A percentile compares a stretch with the other conserved stretches of the same genome.
Conservation (phyloP, 1,139 yeast species). For the Debaryomycetaceae sp. region DNA sequence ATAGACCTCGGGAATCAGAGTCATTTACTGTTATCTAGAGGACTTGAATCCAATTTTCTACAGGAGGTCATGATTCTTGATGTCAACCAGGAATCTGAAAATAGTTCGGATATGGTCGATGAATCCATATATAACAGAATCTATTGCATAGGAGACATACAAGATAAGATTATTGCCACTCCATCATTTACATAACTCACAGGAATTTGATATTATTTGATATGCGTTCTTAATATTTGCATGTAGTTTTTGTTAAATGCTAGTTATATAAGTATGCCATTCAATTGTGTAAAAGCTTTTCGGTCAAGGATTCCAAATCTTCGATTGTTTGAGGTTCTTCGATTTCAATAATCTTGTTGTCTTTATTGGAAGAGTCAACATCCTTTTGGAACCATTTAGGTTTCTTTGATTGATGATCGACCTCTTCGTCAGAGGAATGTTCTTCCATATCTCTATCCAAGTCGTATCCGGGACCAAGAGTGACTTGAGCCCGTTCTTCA, state of each 20-base stretch:
- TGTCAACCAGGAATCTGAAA: slow-evolving; percentile 9
- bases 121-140: slow-evolving; percentile 43
- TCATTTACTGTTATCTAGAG: slow-evolving; percentile 65
- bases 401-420: slow-evolving; percentile 50
- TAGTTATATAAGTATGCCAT: not conserved
- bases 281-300: slow-evolving; percentile 15
- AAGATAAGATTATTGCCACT: slow-evolving; percentile 53
- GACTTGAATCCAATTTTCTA: slow-evolving; percentile 67
- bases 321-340: slow-evolving; percentile 89
- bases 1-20: slow-evolving; percentile 67
- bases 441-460: slow-evolving; percentile 48
- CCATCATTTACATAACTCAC: slow-evolving; percentile 21
- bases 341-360: slow-evolving; percentile 56
- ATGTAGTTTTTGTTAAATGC: slow-evolving; percentile 1
- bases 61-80: slow-evolving; percentile 73
- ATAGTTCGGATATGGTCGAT: slow-evolving; percentile 27
- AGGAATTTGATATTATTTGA: too few species aligned
- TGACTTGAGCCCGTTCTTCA: slow-evolving; percentile 22
- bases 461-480: slow-evolving; percentile 27
- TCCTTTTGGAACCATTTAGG: slow-evolving; percentile 55
- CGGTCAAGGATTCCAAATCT: slow-evolving; percentile 88
- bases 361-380: slow-evolving; percentile 14
- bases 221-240: slow-evolving; percentile 2
- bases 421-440: slow-evolving; percentile 31
- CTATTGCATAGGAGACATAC: slow-evolving; percentile 59